Base-by-base conservation (phyloP, 129 eudicot genomes). In the Artemisia argyi region DNA sequence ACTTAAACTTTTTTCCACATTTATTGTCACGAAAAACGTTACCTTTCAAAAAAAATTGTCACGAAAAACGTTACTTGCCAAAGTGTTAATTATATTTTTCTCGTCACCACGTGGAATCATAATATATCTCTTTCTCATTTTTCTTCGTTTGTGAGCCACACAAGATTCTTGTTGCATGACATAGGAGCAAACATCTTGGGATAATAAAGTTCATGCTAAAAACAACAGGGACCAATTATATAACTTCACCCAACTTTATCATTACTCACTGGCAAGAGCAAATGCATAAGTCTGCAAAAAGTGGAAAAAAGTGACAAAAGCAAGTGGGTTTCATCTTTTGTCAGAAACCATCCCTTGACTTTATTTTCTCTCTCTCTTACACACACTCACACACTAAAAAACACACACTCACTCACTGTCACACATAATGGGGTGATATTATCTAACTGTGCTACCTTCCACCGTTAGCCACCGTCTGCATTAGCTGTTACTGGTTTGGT, bases 261-360 rank as follows among this genome's bases (percentile, higher is more conserved):
- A 39, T 39, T 39, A 39, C 10, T 39, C 71, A 66, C 72, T 66
- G 35, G 57, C 56, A 66, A 44, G 14, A 28, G 17, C 66, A 61
- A 61, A 20, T 67, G 72, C 19, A 67, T 48, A 49, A 66, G 68
- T 64, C 68, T 64, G 68, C 68, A 50, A 64, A 64, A 64, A 64
- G 69, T 39, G 69, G 69, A 39, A 35, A 64, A 64, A 64, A 64
- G 69, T 51, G 19, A 64, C 16, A 39, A 64, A 64, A 24, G 18
- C 17, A 54, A 19, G 26, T 17, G 58, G 24, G 59, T 39, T 39
- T 39, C 11, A 39, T 39, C 22, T 42, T 67, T 67, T 67, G 57
- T 67, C 46, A 14, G 59, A 67, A 67, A 67, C 72, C 72, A 32
- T 3, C 51, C 51, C 68, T 32, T 63, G n/a, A 67, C 59, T 67